Evolutionary conservation across 1,284 basidiomycete genomes (phyloP).

Genomic region (Ceratobasidium sp.): DNA sequence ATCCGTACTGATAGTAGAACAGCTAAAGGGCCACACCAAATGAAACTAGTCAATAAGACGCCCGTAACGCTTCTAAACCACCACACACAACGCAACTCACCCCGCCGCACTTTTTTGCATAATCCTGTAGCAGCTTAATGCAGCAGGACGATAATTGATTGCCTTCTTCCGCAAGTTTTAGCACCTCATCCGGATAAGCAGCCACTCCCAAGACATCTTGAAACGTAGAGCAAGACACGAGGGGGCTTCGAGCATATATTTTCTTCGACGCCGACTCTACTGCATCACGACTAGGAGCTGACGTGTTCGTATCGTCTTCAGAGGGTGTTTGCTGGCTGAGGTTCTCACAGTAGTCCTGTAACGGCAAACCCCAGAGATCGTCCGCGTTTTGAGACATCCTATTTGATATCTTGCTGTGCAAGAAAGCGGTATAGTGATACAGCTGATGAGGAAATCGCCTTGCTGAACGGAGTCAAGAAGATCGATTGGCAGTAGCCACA

Average conservation of each 20-base stretch:
- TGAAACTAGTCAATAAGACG: too few species aligned
- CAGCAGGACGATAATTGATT: background rate
- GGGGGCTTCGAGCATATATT: background rate
- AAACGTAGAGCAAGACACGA: background rate
- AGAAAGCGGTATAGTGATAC: background rate
- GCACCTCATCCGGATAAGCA: background rate
- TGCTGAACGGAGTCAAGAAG: background rate
- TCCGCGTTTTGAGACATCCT: background rate
- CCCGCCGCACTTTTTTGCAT: background rate
- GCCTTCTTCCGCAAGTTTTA: background rate
- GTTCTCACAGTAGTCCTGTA: background rate
- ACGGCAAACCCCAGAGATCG: background rate
- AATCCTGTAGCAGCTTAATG: background rate
- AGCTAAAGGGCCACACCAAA: too few species aligned
- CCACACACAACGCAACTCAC: background rate
- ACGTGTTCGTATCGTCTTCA: background rate
- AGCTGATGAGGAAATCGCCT: background rate
- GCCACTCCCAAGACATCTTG: background rate
- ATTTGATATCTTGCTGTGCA: background rate
- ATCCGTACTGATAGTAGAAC: conserved; percentile 7
- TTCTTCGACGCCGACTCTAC: background rate
- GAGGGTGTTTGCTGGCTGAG: background rate
- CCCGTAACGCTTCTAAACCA: background rate
- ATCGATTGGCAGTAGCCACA: background rate
- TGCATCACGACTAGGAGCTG: background rate